Conservation (phyloP, 352 stramenopile genomes). For the Blastocystis sp. region DNA sequence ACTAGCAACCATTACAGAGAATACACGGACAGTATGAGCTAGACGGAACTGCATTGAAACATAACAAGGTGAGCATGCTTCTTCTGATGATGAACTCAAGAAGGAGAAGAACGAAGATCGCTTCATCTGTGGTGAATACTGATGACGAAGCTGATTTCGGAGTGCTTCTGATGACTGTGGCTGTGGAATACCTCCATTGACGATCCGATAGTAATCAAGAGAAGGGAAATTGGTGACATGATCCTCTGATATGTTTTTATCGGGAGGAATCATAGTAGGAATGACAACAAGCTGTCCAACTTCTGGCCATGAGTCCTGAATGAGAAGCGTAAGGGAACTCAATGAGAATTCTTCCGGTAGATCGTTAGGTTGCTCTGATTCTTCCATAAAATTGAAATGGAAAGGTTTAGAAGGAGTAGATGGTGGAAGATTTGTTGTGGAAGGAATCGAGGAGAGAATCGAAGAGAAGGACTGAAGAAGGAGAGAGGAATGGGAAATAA, state of each 20-base stretch:
- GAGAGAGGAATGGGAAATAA: background rate
- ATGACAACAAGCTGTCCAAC: background rate
- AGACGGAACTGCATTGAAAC: slow-evolving; percentile 57
- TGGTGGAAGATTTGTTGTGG: background rate
- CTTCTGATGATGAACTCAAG: background rate
- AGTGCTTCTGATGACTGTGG: background rate
- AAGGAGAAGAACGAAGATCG: slow-evolving; percentile 47
- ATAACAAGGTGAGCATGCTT: background rate
- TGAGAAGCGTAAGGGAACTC: background rate
- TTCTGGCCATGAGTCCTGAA: slow-evolving; percentile 38
- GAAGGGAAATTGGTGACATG: slow-evolving; percentile 10
- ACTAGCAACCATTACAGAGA: slow-evolving; percentile 25
- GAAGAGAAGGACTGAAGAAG: background rate
- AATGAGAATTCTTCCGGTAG: background rate
- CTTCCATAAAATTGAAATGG: background rate
- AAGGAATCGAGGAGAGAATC: background rate
- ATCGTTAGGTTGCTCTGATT: background rate
- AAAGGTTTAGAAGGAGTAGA: background rate
- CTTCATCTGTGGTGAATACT: background rate
- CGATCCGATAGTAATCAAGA: slow-evolving; percentile 50
- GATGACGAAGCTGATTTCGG: background rate
- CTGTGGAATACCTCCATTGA: slow-evolving; percentile 41
- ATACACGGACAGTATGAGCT: slow-evolving; percentile 6
- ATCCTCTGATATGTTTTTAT: background rate
- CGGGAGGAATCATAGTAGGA: background rate